These are phyloP conservation scores for Paecilomyces niveus DNA, from an alignment of 2,329 filamentous ascomycete species.

Conservation along the genomic window DNA sequence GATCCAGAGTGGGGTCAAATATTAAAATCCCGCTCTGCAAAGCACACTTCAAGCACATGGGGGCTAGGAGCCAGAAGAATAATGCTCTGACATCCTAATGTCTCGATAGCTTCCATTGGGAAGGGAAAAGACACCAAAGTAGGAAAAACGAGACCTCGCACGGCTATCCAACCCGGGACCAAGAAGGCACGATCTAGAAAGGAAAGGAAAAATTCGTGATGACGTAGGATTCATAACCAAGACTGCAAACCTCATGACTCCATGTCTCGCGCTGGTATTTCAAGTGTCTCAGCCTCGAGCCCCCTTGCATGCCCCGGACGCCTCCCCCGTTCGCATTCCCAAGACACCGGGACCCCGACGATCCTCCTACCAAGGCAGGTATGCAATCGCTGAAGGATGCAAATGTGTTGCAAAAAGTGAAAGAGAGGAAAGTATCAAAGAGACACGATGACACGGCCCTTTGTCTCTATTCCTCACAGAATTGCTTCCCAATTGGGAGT, in stretches of 20 bases:
- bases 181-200: not conserved
- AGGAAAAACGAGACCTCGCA: not conserved
- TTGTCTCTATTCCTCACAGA: conserved; percentile 9
- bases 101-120: not conserved
- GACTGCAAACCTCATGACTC: not conserved
- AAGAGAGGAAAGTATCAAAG: not conserved
- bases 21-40: not conserved
- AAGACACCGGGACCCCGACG: not conserved
- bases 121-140: not conserved
- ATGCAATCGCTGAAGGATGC: not conserved
- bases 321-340: not conserved
- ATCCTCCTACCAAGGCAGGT: not conserved
- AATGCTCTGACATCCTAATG: not conserved
- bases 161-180: not conserved
- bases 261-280: not conserved
- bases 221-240: not conserved
- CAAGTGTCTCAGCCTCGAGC: too few species aligned
- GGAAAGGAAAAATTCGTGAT: not conserved
- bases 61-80: not conserved
- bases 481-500: conserved; percentile 55
- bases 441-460: not conserved
- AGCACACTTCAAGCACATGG: not conserved
- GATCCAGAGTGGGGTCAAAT: not conserved
- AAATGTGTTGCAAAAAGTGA: not conserved
- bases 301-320: not conserved